These are phyloP conservation scores for Cercospora sp. DNA, from an alignment of 2,329 filamentous ascomycete species.

Conservation along the genomic window DNA sequence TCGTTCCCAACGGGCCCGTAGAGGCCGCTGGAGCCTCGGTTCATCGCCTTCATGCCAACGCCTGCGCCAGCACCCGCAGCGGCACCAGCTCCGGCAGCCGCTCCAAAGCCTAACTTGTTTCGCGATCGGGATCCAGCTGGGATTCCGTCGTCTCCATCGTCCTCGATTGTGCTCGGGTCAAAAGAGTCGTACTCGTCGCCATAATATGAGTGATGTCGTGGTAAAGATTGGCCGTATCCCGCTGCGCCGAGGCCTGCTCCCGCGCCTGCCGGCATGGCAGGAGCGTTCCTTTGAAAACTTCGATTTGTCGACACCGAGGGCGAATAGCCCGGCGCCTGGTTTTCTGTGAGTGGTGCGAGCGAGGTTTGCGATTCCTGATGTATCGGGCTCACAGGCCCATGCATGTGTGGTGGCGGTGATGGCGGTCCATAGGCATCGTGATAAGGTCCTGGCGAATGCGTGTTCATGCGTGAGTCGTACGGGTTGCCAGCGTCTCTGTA, in stretches of 20 bases:
- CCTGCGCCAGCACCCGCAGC: constrained; percentile 38
- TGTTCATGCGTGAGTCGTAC: constrained; percentile 26
- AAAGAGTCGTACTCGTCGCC: constrained; percentile 44
- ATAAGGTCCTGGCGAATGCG: constrained; percentile 29
- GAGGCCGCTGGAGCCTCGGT: constrained; percentile 41
- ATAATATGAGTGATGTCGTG: constrained; percentile 28
- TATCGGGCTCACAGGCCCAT: constrained; percentile 16
- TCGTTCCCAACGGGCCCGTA: constrained; percentile 59
- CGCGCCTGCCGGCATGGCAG: constrained; percentile 16
- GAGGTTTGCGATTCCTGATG: constrained; percentile 34
- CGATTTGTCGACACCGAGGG: constrained; percentile 25
- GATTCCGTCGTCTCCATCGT: constrained; percentile 86
- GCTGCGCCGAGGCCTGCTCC: constrained; percentile 16
- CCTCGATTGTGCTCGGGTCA: constrained; percentile 77
- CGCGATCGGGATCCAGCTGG: constrained; percentile 48
- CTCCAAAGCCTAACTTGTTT: constrained; percentile 19
- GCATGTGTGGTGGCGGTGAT: constrained; percentile 18
- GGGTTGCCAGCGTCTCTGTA: constrained; percentile 36
- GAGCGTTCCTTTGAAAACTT: constrained; percentile 14
- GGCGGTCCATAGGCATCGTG: constrained; percentile 21
- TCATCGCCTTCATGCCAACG: constrained; percentile 45
- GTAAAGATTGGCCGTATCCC: constrained; percentile 24
- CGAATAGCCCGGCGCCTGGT: constrained; percentile 13
- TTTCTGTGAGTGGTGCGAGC: constrained; percentile 31
- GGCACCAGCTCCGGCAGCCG: constrained; percentile 45